Evolutionary conservation across 169 alveolate species (phyloP).

Genomic region (Babesia bovis): DNA sequence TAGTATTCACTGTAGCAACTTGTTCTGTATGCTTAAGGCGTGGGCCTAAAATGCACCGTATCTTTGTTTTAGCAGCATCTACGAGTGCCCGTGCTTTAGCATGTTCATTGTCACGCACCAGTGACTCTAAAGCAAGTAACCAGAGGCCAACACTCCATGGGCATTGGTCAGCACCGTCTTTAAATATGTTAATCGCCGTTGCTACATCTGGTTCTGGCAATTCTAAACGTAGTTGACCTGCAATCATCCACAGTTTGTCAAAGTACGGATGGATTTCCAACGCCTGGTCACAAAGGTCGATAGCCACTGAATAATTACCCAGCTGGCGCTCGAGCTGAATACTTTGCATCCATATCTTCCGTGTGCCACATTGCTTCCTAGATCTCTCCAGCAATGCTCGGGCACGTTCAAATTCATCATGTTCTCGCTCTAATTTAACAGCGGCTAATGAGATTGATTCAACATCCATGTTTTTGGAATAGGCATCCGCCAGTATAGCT

Average conservation of each 20-base stretch:
- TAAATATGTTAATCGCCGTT: constrained; percentile 30
- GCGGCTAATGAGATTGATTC: constrained; percentile 88
- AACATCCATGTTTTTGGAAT: constrained; percentile 80
- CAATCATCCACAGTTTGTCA: constrained; percentile 90
- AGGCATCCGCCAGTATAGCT: constrained; percentile 85
- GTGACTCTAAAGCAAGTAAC: constrained; percentile 86
- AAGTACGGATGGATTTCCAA: constrained; percentile 79
- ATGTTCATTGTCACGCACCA: constrained; percentile 73
- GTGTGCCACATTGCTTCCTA: constrained; percentile 81
- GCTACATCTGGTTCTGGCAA: constrained; percentile 10
- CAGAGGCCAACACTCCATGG: constrained; percentile 82
- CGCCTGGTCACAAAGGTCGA: constrained; percentile 78
- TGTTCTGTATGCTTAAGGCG: constrained; percentile 75
- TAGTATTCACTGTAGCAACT: constrained; percentile 64
- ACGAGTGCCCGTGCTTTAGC: constrained; percentile 88
- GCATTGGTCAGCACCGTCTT: constrained; percentile 63
- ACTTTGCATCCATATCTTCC: constrained; percentile 88
- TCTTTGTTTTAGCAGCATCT: constrained; percentile 82
- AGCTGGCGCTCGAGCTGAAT: constrained; percentile 89
- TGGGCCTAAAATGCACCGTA: constrained; percentile 81
- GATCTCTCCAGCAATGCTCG: constrained; percentile 89
- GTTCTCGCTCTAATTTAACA: constrained; percentile 89
- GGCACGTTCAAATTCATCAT: constrained; percentile 90
- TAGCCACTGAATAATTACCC: constrained; percentile 79
- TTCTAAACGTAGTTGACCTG: constrained; percentile 86